Evolutionary conservation across 192 early-diverging fungal species (phyloP).

Genomic region (Umbelopsis isabellina): DNA sequence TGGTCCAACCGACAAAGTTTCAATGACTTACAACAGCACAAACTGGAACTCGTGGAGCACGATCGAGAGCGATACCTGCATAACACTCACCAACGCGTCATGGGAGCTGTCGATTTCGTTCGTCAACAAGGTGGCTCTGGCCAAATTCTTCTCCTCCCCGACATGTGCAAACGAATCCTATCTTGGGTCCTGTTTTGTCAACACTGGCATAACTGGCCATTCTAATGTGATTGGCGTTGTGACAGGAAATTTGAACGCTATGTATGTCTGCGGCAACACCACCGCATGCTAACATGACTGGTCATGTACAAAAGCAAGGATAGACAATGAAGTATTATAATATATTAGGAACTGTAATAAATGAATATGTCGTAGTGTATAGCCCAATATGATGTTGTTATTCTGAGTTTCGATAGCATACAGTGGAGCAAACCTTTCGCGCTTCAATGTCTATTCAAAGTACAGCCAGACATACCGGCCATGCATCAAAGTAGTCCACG

Average conservation of each 20-base stretch:
- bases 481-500: no score
- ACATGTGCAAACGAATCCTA: neutral
- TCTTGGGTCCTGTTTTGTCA: neutral
- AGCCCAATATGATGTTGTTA: no score
- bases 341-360: no score
- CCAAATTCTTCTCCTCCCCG: neutral
- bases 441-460: no score
- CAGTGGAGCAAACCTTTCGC: no score
- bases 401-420: no score
- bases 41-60: neutral
- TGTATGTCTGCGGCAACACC: neutral
- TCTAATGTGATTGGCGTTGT: neutral
- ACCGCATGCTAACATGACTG: no score
- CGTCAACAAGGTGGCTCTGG: neutral
- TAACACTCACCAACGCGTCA: neutral
- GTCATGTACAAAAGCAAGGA: no score
- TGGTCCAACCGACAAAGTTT: neutral
- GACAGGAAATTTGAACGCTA: neutral
- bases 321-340: no score
- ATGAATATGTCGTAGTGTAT: no score
- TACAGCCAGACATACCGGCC: no score
- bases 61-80: neutral
- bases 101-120: neutral
- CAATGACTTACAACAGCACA: constrained; percentile 1
- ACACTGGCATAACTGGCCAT: neutral